phyloP scores from a whole-genome alignment of 139 green algal species.

The Coelastrella sp. region DNA sequence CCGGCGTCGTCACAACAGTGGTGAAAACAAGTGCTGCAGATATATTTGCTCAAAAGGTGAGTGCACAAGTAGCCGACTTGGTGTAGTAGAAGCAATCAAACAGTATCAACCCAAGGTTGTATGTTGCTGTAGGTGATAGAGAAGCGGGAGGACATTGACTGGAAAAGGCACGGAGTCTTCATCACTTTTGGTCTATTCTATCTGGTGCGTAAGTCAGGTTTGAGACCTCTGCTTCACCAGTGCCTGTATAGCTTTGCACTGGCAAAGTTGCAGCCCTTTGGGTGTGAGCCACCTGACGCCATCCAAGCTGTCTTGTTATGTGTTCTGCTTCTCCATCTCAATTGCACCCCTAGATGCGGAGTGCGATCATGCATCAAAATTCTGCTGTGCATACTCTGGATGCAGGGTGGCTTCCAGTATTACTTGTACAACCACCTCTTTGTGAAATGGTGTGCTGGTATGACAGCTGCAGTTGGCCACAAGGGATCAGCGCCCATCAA shows the following conservation, averaged over 20 bases:
- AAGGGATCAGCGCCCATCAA: slow-evolving; percentile 78
- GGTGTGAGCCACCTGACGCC: background rate
- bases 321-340: background rate
- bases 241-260: background rate
- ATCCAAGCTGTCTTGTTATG: background rate
- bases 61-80: background rate
- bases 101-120: background rate
- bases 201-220: slow-evolving; percentile 66
- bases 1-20: slow-evolving; percentile 85
- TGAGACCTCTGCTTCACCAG: too few species aligned
- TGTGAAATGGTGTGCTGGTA: slow-evolving; percentile 70
- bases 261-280: background rate
- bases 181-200: slow-evolving; percentile 87
- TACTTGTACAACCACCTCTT: slow-evolving; percentile 91
- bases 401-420: slow-evolving; percentile 88
- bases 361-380: background rate
- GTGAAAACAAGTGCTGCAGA: slow-evolving; percentile 90
- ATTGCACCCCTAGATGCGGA: background rate
- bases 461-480: slow-evolving; percentile 82
- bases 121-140: slow-evolving; percentile 78
- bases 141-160: slow-evolving; percentile 81
- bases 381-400: background rate
- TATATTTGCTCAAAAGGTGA: slow-evolving; percentile 91
- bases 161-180: slow-evolving; percentile 81
- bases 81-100: background rate